Percentiles rank a stretch among this genome's conserved stretches.
phyloP scores from a whole-genome alignment of 2,329 filamentous ascomycete species.

The Dactylellina leptospora region DNA sequence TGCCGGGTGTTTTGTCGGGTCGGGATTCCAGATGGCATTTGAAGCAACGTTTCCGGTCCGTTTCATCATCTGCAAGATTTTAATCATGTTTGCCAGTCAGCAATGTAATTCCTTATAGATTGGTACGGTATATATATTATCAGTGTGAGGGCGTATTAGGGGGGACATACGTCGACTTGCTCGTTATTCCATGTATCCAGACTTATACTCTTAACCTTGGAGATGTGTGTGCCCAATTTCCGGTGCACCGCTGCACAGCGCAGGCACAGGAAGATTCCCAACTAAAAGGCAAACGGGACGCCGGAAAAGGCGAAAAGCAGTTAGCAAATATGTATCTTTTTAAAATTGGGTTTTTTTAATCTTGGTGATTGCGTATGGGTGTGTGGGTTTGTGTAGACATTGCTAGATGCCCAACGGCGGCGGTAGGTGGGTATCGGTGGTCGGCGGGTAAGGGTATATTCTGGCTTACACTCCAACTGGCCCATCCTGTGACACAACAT shows the following conservation, averaged over 20 bases:
- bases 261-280: conserved; percentile 97
- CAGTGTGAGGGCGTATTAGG: background rate
- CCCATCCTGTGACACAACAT: conserved; percentile 73
- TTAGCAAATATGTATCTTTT: no score
- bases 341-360: no score
- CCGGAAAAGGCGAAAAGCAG: background rate
- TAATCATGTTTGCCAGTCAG: conserved; percentile 48
- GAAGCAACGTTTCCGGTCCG: conserved; percentile 84
- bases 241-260: conserved; percentile 94
- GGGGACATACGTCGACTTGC: conserved; percentile 83
- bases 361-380: no score
- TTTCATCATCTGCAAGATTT: conserved; percentile 80
- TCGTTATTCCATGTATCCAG: conserved; percentile 98
- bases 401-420: no score
- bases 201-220: conserved; percentile 97
- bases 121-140: background rate
- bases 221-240: conserved; percentile 96
- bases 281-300: conserved; percentile 63
- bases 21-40: conserved; percentile 89
- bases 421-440: background rate
- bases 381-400: no score
- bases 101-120: conserved; percentile 4
- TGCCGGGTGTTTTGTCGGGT: conserved; percentile 81
- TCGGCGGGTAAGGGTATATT: background rate
- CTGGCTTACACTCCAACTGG: conserved; percentile 94